Evolutionary conservation across 257 asterid species (phyloP), one percentile per base, ranked within the genome.

Genomic region (Salvia hispanica): DNA sequence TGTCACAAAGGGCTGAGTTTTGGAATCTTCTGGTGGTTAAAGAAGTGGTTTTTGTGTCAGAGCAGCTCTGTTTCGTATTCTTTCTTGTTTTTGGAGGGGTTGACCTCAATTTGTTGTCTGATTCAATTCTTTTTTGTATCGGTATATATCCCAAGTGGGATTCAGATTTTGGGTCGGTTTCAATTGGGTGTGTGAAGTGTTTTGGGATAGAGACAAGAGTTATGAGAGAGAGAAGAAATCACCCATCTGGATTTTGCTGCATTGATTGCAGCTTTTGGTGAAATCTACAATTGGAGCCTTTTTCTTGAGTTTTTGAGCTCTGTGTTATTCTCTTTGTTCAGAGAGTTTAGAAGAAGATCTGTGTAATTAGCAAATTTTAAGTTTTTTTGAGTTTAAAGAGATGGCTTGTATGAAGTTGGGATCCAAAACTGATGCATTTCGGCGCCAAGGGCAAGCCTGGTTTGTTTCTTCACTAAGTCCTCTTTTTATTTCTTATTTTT

Each of bases 391-490:
- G 21, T 18, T 18, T 62, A 70, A 34, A 62, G 82, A 69, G 65
- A 88, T 90, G 97, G 97, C 98, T 79, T 90, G 97, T 88, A 79
- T 90, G 97, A 93, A 93, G 79, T 70, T 93, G 87, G 97, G 97
- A 79, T 93, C 98, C 68, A 93, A 93, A 73, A 72, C 84, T 70
- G 98, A 93, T 86, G 96, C 95, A 51, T 90, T 93, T 54, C 83
- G 86, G 83, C 86, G 88, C 65, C 92, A 88, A 79, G 98, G 98
- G 43, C 96, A 90, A 72, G 94, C 97, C 55, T 93, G 98, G 98
- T 93, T 31, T 63, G 58, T 53, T 25, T 71, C 31, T 25, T 25
- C 31, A 25, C 31, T 1, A 0, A 1, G 31, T 64, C 50, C 37
- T 21, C 21, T 6, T 52, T 37, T 60, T 11, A 9, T 47, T 51